Base-by-base conservation (phyloP, 306 rosid species). In the Malus asiatica region DNA sequence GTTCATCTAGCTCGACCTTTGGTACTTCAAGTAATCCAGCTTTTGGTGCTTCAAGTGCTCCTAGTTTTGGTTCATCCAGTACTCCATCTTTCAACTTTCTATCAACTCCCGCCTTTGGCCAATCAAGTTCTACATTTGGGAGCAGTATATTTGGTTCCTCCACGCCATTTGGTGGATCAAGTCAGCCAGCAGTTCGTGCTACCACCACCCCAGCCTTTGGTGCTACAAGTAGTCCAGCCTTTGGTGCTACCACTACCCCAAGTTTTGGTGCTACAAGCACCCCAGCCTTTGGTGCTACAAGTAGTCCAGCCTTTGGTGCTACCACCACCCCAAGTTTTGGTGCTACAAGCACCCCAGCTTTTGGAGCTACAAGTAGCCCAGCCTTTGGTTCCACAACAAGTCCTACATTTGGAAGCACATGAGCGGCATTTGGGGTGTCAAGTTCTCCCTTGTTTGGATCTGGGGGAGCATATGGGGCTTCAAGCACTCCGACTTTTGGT, bases 11-110 rank as follows among this genome's bases (percentile, higher is more conserved):
- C 67, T 76, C 91, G 44, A 70, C 78, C 13, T 91, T 91, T 79
- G 90, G 89, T 65, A 66, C 90, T 4, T 77, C 96, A 6, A 87
- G 82, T 46, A 62, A 85, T 75, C 88, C 90, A 22, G 81, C 85
- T 19, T 89, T 93, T 79, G 97, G 93, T 51, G 87, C 85, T 6
- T 82, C 93, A 32, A 87, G 83, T 67, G 12, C 89, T 66, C 85
- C 97, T 80, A 85, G 88, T 71, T 94, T 94, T 89, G 96, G 96
- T 51, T 84, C 90, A 65, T 88, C 97, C 27, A 90, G 88, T 76
- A 19, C 88, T 42, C 92, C 96, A 15, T 78, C 90, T 71, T 95
- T 95, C 76, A 83, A 88, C 86, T 87, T 86, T 86, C 89, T 78
- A 35, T 80, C 93, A 75, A 23, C 85, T 60, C 88, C 80, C 75